Evolutionary conservation across 768 basidiomycete species (phyloP), one percentile per base, ranked within the genome.

Genomic region (Pleurotus ostreatus): DNA sequence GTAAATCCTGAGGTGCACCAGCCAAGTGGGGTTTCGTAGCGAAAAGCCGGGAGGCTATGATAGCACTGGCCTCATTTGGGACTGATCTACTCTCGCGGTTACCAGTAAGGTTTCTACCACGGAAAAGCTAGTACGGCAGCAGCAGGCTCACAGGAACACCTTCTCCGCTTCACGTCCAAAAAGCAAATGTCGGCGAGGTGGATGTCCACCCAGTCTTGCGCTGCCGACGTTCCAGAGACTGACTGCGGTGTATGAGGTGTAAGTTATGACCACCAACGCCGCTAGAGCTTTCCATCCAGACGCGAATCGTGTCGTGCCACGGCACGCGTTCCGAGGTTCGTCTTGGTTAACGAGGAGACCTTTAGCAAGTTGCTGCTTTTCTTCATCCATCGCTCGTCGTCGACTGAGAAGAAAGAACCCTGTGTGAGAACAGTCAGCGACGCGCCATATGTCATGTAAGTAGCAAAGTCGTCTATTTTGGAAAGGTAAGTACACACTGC

Each of bases 11-110:
- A 1, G 72, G 66, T 11, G 80, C 78, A 39, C 86, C 87, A 1
- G 86, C 87, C 52, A 83, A 65, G 63, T 88, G 86, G 3, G 85
- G 84, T 58, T 74, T 74, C 11, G 75, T 70, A 7, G 84, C 73
- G 57, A 74, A 85, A 46, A 66, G 69, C 55, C 79, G 78, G 22
- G 84, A 85, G 0, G 82, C 74, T 25, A 68, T 68, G 25, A 78
- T 66, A 8, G 82, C 82, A 57, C 74, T 81, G 34, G 71, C 73
- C 40, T 74, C 70, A 56, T 80, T 73, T 1, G 83, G 83, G 34
- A 85, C 69, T 8, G 78, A 71, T 64, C 84, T 84, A 34, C 30
- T 2, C 30, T 39, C 18, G 15, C 11, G 51, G 30, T 49, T 37
- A 12, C 92, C 94, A 5, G 92, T 30, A 13, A 51, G 37, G 6